These are phyloP conservation scores for Fraxinus pennsylvanica DNA, from an alignment of 257 asterid species.

Conservation along the genomic window DNA sequence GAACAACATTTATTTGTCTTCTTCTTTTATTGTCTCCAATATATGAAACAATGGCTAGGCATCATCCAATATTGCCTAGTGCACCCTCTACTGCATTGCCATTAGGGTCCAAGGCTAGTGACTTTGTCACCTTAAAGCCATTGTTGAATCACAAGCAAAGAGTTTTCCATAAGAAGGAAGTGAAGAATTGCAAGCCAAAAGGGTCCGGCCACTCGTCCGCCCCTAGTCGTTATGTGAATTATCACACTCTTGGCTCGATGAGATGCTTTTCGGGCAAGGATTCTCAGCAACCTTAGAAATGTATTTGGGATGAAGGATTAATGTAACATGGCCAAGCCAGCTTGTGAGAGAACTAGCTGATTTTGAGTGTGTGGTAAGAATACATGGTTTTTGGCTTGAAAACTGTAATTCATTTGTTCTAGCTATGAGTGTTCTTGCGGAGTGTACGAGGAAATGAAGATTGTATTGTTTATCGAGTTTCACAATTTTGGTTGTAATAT, in stretches of 20 bases:
- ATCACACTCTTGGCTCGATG: slow-evolving; percentile 45
- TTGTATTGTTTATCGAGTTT: not conserved
- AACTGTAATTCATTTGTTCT: not conserved
- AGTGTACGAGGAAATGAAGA: not conserved
- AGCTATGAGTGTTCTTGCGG: not conserved
- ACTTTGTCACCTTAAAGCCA: slow-evolving; percentile 37
- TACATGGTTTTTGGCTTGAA: not conserved
- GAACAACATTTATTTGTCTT: slow-evolving; percentile 28
- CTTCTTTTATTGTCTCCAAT: slow-evolving; percentile 32
- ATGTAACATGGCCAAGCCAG: not conserved
- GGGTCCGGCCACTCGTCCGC: slow-evolving; percentile 74
- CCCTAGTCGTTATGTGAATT: slow-evolving; percentile 78
- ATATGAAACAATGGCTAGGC: slow-evolving; percentile 49
- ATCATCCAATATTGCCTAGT: slow-evolving; percentile 52
- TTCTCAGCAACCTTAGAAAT: no score
- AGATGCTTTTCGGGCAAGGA: slow-evolving; percentile 37
- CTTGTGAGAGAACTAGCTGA: not conserved
- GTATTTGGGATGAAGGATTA: not conserved
- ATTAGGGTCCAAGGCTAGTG: slow-evolving; percentile 12
- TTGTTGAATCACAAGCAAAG: slow-evolving; percentile 35
- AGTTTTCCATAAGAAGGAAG: slow-evolving; percentile 33
- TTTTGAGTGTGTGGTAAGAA: not conserved
- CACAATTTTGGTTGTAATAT: not conserved
- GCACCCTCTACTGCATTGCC: slow-evolving; percentile 60
- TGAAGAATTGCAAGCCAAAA: slow-evolving; percentile 75